Evolutionary conservation across 352 stramenopile species (phyloP), one percentile per base, ranked within the genome.

Genomic region (Globisporangium parvum): DNA sequence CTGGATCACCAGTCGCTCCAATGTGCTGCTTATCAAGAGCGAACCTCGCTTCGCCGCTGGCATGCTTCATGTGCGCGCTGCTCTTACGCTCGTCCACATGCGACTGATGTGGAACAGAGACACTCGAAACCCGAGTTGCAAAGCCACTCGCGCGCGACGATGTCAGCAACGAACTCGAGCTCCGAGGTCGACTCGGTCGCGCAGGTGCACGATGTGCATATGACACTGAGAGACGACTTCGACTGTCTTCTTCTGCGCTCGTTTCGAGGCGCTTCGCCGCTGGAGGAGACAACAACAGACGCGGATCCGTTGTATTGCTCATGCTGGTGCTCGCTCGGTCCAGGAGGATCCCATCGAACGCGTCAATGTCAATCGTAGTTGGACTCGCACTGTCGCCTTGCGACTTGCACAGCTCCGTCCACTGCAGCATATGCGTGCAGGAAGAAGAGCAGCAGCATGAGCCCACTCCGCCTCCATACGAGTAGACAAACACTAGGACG

Each of bases 301-400:
- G 31, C 31, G 5, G 31, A 11, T 35, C 31, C 3, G 3, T 35
- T 35, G 31, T 1, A 35, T 35, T 35, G 31, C 31, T 15, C 4
- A 11, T 21, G 45, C 18, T 42, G n/a, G n/a, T 17, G 21, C 18
- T 47, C 24, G 46, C 41, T 6, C n/a, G 26, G 5, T n/a, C 55
- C 53, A 63, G 37, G 10, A 87, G 64, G 44, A 88, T 71, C 14
- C 60, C 71, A 23, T 88, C 78, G 6, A 88, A 52, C 15, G 67
- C 70, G 20, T 88, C 73, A n/a, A 88, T 73, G 44, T 88, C 78
- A n/a, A 88, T 70, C 23, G 51, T 53, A 18, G 61, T 49, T 6
- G 55, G 33, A 10, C 53, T 66, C 18, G 33, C 47, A 45, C 26
- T 52, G 12, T 40, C 47, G 2, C 63, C 64, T 42, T 73, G 55